Conservation (phyloP, 768 basidiomycete species). For the Pisolithus albus region DNA sequence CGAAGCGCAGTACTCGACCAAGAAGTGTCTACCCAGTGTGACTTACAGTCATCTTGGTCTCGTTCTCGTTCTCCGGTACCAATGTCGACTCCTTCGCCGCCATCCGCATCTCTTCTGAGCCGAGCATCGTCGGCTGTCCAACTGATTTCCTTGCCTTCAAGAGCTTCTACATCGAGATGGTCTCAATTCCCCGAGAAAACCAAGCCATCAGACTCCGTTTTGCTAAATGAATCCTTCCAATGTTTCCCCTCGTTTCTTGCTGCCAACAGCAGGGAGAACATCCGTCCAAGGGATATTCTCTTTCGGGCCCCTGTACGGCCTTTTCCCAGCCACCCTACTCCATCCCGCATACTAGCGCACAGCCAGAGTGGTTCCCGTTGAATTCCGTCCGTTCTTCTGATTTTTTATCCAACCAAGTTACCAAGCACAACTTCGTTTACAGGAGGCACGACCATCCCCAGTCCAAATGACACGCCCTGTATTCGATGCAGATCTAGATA, state of each 20-base stretch:
- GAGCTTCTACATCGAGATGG: not conserved
- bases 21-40: constrained; percentile 8
- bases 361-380: too few species aligned
- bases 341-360: not conserved
- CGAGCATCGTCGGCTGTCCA: constrained; percentile 1
- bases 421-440: not conserved
- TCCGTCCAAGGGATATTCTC: not conserved
- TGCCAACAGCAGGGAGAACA: not conserved
- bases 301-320: not conserved
- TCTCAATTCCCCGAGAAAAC: not conserved
- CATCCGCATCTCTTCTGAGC: not conserved
- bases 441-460: too few species aligned
- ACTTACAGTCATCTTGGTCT: constrained; percentile 8
- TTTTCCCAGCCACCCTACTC: not conserved
- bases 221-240: not conserved
- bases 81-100: constrained; percentile 8
- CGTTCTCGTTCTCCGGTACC: constrained; percentile 10
- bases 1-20: not conserved
- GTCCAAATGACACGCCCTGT: too few species aligned
- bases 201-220: not conserved
- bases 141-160: not conserved
- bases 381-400: not conserved
- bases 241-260: not conserved
- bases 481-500: too few species aligned
- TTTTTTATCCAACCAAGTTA: not conserved